These are phyloP conservation scores for Plantago elongata DNA, from an alignment of 257 asterid genomes.

Conservation along the genomic window DNA sequence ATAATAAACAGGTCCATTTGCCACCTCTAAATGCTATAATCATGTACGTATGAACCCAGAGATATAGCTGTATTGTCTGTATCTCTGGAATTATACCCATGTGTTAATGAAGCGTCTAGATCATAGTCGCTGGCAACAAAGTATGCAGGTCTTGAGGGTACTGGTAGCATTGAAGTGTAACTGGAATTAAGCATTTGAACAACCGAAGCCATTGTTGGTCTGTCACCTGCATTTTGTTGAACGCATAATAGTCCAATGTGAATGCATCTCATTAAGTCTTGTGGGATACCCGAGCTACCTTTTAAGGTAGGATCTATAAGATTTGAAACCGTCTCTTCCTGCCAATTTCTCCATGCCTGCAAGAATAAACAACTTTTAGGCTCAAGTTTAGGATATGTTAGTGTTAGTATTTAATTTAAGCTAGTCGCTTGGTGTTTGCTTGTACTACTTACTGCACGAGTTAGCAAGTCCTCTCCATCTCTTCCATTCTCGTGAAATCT, in stretches of 20 bases:
- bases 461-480: constrained; percentile 16
- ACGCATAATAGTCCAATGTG: constrained; percentile 29
- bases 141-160: constrained; percentile 27
- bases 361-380: background rate
- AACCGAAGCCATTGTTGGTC: constrained; percentile 29
- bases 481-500: constrained; percentile 19
- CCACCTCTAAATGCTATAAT: too few relatives aligned
- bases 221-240: constrained; percentile 18
- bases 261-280: constrained; percentile 27
- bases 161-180: constrained; percentile 12
- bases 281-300: constrained; percentile 5
- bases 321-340: constrained; percentile 10
- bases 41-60: background rate
- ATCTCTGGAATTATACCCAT: background rate
- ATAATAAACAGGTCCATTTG: too few relatives aligned
- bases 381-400: background rate
- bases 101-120: background rate
- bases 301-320: constrained; percentile 26
- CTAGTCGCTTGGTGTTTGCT: background rate
- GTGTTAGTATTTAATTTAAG: background rate
- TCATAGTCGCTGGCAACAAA: constrained; percentile 1
- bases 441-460: constrained; percentile 16
- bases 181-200: constrained; percentile 22
- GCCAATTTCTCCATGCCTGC: constrained; percentile 32
- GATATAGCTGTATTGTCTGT: background rate